phyloP scores from a whole-genome alignment of 495 filamentous ascomycete species.

The Hypomontagnella submonticulosa region DNA sequence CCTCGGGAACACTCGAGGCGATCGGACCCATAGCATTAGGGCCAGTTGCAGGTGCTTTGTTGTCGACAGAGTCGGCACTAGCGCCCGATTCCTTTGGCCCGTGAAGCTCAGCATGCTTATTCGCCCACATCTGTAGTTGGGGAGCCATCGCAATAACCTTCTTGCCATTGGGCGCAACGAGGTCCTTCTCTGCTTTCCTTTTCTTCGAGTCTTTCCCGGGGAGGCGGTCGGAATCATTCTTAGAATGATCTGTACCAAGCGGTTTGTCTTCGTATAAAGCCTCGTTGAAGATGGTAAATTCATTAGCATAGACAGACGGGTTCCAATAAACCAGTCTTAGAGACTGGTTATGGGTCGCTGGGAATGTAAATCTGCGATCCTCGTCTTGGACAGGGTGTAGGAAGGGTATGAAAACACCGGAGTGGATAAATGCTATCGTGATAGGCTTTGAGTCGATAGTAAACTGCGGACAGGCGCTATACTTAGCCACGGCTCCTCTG shows the following conservation, averaged over 20 bases:
- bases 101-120: slow-evolving; percentile 86
- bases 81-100: slow-evolving; percentile 54
- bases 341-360: slow-evolving; percentile 74
- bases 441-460: slow-evolving; percentile 85
- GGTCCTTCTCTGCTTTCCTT: slow-evolving; percentile 67
- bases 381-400: slow-evolving; percentile 63
- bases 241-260: slow-evolving; percentile 48
- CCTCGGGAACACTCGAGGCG: slow-evolving; percentile 7
- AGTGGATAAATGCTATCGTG: slow-evolving; percentile 80
- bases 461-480: slow-evolving; percentile 80
- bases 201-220: slow-evolving; percentile 74
- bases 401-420: slow-evolving; percentile 87
- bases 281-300: slow-evolving; percentile 67
- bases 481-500: slow-evolving; percentile 77
- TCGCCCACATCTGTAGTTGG: slow-evolving; percentile 88
- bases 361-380: slow-evolving; percentile 74
- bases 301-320: slow-evolving; percentile 77
- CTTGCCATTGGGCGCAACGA: slow-evolving; percentile 62
- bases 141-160: slow-evolving; percentile 64
- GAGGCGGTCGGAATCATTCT: slow-evolving; percentile 44
- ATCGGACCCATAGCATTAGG: slow-evolving; percentile 36
- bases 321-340: slow-evolving; percentile 87
- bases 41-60: slow-evolving; percentile 35
- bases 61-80: slow-evolving; percentile 23
- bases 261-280: slow-evolving; percentile 54